Percentiles rank a stretch among this genome's conserved stretches.
These are phyloP conservation scores for Aspergillus indologenus DNA, from an alignment of 495 filamentous ascomycete species.

Conservation along the genomic window DNA sequence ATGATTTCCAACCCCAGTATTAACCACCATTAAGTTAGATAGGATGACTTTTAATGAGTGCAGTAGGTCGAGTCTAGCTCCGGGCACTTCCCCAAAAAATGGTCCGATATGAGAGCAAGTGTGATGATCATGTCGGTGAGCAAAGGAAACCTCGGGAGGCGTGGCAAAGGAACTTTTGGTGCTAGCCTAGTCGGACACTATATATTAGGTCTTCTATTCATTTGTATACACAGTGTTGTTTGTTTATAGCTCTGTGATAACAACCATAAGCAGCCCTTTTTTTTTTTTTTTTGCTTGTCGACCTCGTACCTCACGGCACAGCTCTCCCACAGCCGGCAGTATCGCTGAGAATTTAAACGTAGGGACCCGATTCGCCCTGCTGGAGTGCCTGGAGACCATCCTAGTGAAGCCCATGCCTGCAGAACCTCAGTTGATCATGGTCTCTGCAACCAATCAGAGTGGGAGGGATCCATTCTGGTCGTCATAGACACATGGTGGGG, in stretches of 20 bases:
- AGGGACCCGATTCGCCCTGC: conserved; percentile 20
- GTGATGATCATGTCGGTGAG: neutral
- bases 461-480: conserved; percentile 11
- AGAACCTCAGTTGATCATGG: conserved; percentile 27
- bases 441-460: conserved; percentile 14
- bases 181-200: neutral
- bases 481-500: conserved; percentile 27
- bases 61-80: too few species aligned
- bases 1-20: too few species aligned
- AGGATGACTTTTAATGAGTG: too few species aligned
- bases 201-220: neutral
- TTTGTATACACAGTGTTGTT: conserved; percentile 14
- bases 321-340: conserved; percentile 5
- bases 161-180: neutral
- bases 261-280: conserved; percentile 11
- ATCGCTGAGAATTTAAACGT: conserved; percentile 5
- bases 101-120: neutral
- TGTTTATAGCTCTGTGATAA: conserved; percentile 14
- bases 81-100: neutral
- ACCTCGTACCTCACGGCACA: conserved; percentile 6
- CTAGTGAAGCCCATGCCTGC: conserved; percentile 19
- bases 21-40: neutral
- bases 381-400: conserved; percentile 13
- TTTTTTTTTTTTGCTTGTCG: neutral
- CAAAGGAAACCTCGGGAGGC: neutral